Evolutionary conservation across 805 yeast species (phyloP).

Genomic region (Ogataea degrootiae): DNA sequence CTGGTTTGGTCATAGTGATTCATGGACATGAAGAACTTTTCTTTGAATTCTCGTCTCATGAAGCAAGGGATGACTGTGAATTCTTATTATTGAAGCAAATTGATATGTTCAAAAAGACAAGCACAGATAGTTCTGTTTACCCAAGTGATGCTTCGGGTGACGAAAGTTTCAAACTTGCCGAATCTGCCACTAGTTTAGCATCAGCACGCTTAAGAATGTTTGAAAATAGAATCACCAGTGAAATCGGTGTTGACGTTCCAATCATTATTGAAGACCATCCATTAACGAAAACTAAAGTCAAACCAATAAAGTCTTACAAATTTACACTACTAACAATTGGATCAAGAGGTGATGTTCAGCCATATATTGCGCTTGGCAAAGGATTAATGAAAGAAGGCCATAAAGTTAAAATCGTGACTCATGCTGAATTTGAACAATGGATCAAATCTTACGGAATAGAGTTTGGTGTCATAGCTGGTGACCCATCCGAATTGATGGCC

Average conservation of each 20-base stretch:
- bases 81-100: constrained; percentile 45
- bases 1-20: constrained; percentile 64
- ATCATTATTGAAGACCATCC: constrained; percentile 66
- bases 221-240: constrained; percentile 59
- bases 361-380: constrained; percentile 84
- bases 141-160: constrained; percentile 14
- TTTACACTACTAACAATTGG: constrained; percentile 84
- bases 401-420: constrained; percentile 78
- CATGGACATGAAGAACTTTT: constrained; percentile 73
- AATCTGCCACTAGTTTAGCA: constrained; percentile 31
- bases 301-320: constrained; percentile 49
- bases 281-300: constrained; percentile 30
- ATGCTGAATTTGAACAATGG: constrained; percentile 76
- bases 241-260: constrained; percentile 63
- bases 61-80: constrained; percentile 71
- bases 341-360: constrained; percentile 95
- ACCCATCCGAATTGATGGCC: constrained; percentile 88
- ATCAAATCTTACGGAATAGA: constrained; percentile 59
- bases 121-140: constrained; percentile 6
- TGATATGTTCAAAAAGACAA: constrained; percentile 34
- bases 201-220: constrained; percentile 60
- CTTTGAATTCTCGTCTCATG: constrained; percentile 66
- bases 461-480: constrained; percentile 80
- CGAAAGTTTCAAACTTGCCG: constrained; percentile 30
- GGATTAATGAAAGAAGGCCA: constrained; percentile 82